Evolutionary conservation across 192 early-diverging fungal species (phyloP), one percentile per base, ranked within the genome.

Genomic region (Lobosporangium transversale): DNA sequence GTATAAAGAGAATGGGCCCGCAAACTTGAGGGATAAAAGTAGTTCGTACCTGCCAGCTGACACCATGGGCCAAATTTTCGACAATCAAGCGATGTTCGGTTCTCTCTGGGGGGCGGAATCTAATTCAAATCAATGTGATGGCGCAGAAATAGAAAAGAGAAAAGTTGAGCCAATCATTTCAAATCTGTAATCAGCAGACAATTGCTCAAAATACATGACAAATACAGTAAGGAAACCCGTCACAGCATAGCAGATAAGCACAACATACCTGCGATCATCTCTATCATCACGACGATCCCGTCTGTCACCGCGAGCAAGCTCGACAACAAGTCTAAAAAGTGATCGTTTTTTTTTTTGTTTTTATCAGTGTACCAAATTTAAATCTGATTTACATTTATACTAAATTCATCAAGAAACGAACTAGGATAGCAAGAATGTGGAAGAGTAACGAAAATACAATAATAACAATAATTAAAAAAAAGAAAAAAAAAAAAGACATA

Each of bases 41-140:
- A 63, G 65, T 82, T 79, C 79, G 68, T 88, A 89, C 90, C 88
- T 95, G 94, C 94, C 94, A 95, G 82, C 87, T 92, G 58, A 89
- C 88, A 30, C 91, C 85, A 55, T 89, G 87, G 55, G 94, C 89
- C 65, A 95, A 76, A 67, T 92, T 92, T 62, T 95, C 93, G 23
- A 95, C 88, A 56, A 92, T 83, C 53, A 95, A 76, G 31, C 93
- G 87, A 68, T 89, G 87, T 60, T 92, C 87, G 36, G 86, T 85
- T 70, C 81, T 73, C 69, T 82, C 75, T 61, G 81, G 81, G 37
- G 81, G 81, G 36, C 75, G 75, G 66, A 82, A 82, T 57, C 81
- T 67, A 49, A 43, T 26, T 27, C n/a, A n/a, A n/a, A n/a, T n/a
- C n/a, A n/a, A n/a, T n/a, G n/a, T n/a, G n/a, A n/a, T n/a, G n/a